These are phyloP conservation scores for Hanseniaspora taiwanica DNA, from an alignment of 805 yeast genomes.

Conservation along the genomic window DNA sequence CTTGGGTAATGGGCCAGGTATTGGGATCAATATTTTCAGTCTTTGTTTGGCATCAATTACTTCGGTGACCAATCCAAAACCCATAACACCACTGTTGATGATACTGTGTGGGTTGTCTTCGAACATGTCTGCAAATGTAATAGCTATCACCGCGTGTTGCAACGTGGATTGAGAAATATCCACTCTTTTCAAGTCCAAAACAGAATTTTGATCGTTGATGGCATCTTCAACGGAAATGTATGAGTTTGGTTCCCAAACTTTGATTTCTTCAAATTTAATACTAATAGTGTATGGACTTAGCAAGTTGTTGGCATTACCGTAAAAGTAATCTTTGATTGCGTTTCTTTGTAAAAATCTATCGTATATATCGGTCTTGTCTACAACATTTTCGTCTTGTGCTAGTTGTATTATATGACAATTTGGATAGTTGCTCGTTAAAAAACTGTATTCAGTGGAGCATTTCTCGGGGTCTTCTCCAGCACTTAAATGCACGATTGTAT, in stretches of 20 bases:
- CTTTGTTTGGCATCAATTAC: slow-evolving; percentile 67
- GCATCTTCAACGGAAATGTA: slow-evolving; percentile 15
- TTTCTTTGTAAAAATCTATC: slow-evolving; percentile 61
- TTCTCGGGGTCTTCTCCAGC: neutral
- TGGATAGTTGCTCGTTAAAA: neutral
- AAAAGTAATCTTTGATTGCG: slow-evolving; percentile 75
- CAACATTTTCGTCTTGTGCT: slow-evolving; percentile 63
- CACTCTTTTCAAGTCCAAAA: slow-evolving; percentile 16
- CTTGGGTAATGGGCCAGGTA: slow-evolving; percentile 75
- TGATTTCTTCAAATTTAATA: slow-evolving; percentile 46
- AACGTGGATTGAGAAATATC: slow-evolving; percentile 41
- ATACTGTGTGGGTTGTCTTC: slow-evolving; percentile 34
- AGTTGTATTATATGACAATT: slow-evolving; percentile 35
- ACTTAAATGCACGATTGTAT: slow-evolving; percentile 13
- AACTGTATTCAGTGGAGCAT: neutral
- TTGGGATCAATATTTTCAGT: slow-evolving; percentile 52
- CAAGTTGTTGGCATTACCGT: slow-evolving; percentile 48
- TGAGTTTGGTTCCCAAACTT: slow-evolving; percentile 43
- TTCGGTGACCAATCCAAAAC: slow-evolving; percentile 57
- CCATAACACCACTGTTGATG: slow-evolving; percentile 47
- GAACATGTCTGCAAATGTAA: slow-evolving; percentile 35
- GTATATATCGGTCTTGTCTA: slow-evolving; percentile 57
- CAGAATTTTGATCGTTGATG: slow-evolving; percentile 8
- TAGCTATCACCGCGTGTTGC: slow-evolving; percentile 66
- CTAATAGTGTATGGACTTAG: slow-evolving; percentile 82